phyloP scores from a whole-genome alignment of 1,284 basidiomycete species.

The Rhizoctonia solani region DNA sequence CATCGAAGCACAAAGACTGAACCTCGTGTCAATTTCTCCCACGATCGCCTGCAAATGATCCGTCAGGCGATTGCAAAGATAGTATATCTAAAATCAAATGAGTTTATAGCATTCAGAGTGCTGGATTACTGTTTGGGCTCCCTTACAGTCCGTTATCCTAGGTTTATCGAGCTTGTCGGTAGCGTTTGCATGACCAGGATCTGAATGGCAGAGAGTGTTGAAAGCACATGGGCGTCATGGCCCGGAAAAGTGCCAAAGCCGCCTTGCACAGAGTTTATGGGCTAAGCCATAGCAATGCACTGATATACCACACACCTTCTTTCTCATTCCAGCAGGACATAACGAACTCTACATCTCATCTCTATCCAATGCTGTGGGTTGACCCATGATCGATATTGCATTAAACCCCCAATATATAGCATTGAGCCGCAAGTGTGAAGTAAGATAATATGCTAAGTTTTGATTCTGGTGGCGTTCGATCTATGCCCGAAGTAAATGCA shows the following conservation, averaged over 20 bases:
- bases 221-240: slow-evolving; percentile 89
- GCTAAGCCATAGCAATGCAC: neutral
- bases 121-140: slow-evolving; percentile 30
- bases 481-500: neutral
- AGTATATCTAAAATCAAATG: slow-evolving; percentile 66
- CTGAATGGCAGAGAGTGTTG: slow-evolving; percentile 91
- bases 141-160: slow-evolving; percentile 75
- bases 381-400: slow-evolving; percentile 80
- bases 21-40: slow-evolving; percentile 92
- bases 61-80: slow-evolving; percentile 80
- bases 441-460: slow-evolving; percentile 91
- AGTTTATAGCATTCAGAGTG: neutral
- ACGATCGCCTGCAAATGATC: slow-evolving; percentile 86
- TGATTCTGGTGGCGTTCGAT: slow-evolving; percentile 60
- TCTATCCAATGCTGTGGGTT: slow-evolving; percentile 74
- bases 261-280: slow-evolving; percentile 54
- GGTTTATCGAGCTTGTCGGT: slow-evolving; percentile 68
- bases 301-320: slow-evolving; percentile 59
- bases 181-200: slow-evolving; percentile 85
- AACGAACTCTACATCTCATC: slow-evolving; percentile 89
- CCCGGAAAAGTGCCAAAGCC: slow-evolving; percentile 90
- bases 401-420: slow-evolving; percentile 97
- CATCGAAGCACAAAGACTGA: slow-evolving; percentile 84
- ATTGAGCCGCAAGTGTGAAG: slow-evolving; percentile 92
- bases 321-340: slow-evolving; percentile 93